Evolutionary conservation across 805 yeast species (phyloP).

Genomic region (Wilhelminamyces savonicus): DNA sequence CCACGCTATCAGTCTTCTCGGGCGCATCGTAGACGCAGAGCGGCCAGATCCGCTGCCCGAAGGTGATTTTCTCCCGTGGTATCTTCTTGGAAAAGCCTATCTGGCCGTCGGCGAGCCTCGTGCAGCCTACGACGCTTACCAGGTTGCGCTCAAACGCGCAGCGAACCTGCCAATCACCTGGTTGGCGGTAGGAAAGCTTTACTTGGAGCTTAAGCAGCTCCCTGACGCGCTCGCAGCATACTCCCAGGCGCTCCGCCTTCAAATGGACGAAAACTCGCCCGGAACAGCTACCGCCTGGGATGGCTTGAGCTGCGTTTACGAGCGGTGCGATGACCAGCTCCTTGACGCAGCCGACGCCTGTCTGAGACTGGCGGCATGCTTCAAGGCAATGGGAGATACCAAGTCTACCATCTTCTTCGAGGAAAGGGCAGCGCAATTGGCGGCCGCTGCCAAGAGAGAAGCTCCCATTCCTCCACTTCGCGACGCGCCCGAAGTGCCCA

Average conservation of each 20-base stretch:
- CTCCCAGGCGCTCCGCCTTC: slow-evolving; percentile 54
- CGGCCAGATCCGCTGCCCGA: slow-evolving; percentile 7
- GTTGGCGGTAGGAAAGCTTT: slow-evolving; percentile 61
- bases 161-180: slow-evolving; percentile 54
- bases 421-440: slow-evolving; percentile 36
- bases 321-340: slow-evolving; percentile 54
- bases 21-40: slow-evolving; percentile 12
- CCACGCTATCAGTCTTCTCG: slow-evolving; percentile 12
- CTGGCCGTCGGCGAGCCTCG: slow-evolving; percentile 40
- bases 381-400: slow-evolving; percentile 39
- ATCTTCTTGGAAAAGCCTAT: slow-evolving; percentile 48
- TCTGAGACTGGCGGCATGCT: slow-evolving; percentile 44
- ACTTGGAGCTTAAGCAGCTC: slow-evolving; percentile 51
- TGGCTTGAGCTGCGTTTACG: slow-evolving; percentile 56
- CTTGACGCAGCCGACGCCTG: slow-evolving; percentile 59
- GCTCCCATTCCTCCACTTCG: slow-evolving; percentile 40
- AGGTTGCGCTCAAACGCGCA: slow-evolving; percentile 47
- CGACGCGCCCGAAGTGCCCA: slow-evolving; percentile 45
- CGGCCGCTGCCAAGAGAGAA: slow-evolving; percentile 36
- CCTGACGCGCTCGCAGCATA: slow-evolving; percentile 65
- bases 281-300: slow-evolving; percentile 60
- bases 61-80: slow-evolving; percentile 56
- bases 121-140: slow-evolving; percentile 50
- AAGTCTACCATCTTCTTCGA: slow-evolving; percentile 37
- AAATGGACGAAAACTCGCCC: slow-evolving; percentile 39